Percentiles rank a stretch among this genome's conserved stretches.
Evolutionary conservation across 2,329 filamentous ascomycete species (phyloP).

Genomic region (Teratosphaeria pseudoeucalypti): DNA sequence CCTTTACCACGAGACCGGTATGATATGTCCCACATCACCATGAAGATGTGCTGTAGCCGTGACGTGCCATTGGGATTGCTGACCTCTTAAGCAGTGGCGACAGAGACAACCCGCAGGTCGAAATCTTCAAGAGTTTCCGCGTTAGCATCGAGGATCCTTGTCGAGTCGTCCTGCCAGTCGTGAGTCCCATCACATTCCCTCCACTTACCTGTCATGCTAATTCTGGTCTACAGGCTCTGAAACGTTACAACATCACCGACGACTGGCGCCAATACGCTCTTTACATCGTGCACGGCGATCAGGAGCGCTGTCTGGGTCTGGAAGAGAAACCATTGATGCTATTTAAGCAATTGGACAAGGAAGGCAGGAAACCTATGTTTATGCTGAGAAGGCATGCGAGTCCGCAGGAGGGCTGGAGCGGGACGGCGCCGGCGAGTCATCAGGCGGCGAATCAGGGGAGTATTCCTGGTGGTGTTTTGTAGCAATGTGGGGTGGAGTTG

Average conservation of each 20-base stretch:
- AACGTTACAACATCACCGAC: constrained; percentile 97
- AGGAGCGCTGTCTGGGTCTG: constrained; percentile 83
- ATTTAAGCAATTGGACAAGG: constrained; percentile 94
- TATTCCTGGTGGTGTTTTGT: background rate
- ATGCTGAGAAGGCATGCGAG: constrained; percentile 66
- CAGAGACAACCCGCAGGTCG: constrained; percentile 49
- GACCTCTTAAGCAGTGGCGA: constrained; percentile 2
- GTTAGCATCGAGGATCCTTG: constrained; percentile 98
- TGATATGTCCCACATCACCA: background rate
- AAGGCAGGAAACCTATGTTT: constrained; percentile 98
- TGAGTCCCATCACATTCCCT: constrained; percentile 9
- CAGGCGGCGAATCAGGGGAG: background rate
- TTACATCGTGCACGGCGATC: constrained; percentile 98
- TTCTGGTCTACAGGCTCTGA: constrained; percentile 52
- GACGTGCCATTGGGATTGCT: background rate
- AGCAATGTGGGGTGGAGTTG: background rate
- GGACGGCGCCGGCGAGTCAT: constrained; percentile 1
- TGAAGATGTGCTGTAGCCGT: background rate
- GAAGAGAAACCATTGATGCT: constrained; percentile 90
- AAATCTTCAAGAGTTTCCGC: constrained; percentile 98
- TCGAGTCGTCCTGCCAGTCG: constrained; percentile 86
- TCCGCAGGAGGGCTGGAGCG: constrained; percentile 31
- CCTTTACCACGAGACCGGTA: constrained; percentile 11
- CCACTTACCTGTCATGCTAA: background rate
- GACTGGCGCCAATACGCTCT: constrained; percentile 96